Evolutionary conservation across 305 asterid genomes (phyloP).

Genomic region (Fraxinus greggii): DNA sequence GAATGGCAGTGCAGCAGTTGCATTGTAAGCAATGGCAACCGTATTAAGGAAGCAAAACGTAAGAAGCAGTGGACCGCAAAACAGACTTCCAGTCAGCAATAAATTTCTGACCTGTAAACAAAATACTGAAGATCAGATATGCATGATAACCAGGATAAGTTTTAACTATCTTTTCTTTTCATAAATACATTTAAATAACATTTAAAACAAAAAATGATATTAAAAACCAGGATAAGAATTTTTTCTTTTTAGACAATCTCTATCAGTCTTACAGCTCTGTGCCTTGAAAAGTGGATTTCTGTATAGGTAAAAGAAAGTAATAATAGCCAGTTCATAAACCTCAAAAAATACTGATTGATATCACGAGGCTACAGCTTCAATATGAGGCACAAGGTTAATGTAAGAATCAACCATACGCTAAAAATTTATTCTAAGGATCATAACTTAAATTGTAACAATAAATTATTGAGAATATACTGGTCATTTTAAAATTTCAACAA

Average conservation of each 20-base stretch:
- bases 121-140: background rate
- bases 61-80: conserved; percentile 75
- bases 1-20: conserved; percentile 79
- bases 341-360: background rate
- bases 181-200: background rate
- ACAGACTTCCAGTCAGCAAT: conserved; percentile 59
- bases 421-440: background rate
- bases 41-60: conserved; percentile 75
- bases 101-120: conserved; percentile 61
- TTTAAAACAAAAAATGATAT: no score
- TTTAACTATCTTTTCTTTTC: background rate
- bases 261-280: background rate
- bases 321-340: background rate
- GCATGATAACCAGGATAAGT: background rate
- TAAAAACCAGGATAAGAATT: background rate
- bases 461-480: background rate
- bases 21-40: conserved; percentile 70
- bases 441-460: background rate
- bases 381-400: background rate
- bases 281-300: background rate
- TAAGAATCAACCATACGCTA: background rate
- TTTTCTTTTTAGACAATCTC: background rate
- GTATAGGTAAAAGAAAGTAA: background rate
- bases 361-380: background rate
- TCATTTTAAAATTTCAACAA: background rate